Evolutionary conservation across 2,329 filamentous ascomycete genomes (phyloP), one percentile per base, ranked within the genome.

Genomic region (Juglanconis oblonga): DNA sequence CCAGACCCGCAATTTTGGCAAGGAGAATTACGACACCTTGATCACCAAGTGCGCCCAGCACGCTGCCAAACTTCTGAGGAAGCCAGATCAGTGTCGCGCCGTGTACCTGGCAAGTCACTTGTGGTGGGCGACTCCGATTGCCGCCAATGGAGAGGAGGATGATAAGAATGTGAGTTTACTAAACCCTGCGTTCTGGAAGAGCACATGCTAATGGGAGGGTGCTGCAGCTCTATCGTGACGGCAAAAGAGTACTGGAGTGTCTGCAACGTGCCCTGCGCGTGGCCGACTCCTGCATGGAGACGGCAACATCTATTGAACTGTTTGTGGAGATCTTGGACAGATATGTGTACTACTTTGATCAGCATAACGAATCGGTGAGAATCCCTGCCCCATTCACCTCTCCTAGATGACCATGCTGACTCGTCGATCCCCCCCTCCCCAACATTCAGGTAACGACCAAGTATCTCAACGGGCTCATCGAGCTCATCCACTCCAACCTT

Each of bases 261-360:
- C 82, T 99, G 52, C 95, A 99, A 75, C 89, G 95, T 58, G 95
- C 95, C 10, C 87, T 99, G 9, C 89, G 96, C 40, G 96, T 99
- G 33, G 96, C 95, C 2, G 95, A 99, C 75, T 96, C 95, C 6
- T 99, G 95, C 78, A 99, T 99, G 95, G 96, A 99, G 75, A 95
- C 93, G 7, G 92, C 92, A 6, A 92, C 97, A 4, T 97, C 92
- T 3, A 95, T 99, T 51, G 96, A 99, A 76, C 83, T 99, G 52
- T 99, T 99, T 76, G 94, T 99, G 59, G 95, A 99, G 77, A 99
- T 99, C 64, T 79, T 99, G 58, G 97, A 99, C 74, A 87, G 95
- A 74, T 99, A 99, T 73, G 93, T 98, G 56, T 99, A 99, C 76
- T 99, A 98, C 79, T 99, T 97, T 78, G 95, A 99, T 75, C 94